Evolutionary conservation across 805 yeast species (phyloP).

Genomic region (Wickerhamiella dianesei): DNA sequence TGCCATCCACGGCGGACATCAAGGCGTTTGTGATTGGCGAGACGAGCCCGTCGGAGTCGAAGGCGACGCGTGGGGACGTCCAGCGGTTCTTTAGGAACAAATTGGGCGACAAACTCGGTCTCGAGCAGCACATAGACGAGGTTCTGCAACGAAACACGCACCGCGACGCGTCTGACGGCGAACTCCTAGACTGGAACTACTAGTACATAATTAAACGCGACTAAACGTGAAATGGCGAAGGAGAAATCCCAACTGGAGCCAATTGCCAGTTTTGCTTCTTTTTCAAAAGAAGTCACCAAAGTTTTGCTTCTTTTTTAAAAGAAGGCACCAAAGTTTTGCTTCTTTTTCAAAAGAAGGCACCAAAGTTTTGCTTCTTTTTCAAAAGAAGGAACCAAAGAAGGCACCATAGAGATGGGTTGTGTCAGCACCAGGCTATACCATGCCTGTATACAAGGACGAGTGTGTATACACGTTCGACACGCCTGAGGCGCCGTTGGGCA

Average conservation of each 20-base stretch:
- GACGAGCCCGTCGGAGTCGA: constrained; percentile 48
- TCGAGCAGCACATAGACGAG: constrained; percentile 43
- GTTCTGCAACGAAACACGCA: constrained; percentile 46
- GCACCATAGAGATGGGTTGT: too few species aligned
- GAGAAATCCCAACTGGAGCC: too few species aligned
- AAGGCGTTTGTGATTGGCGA: constrained; percentile 58
- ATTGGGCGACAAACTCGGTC: constrained; percentile 36
- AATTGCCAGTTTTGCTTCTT: too few species aligned
- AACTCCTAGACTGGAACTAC: constrained; percentile 37
- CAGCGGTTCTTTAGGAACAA: constrained; percentile 40
- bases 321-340: too few species aligned
- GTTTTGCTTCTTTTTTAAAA: too few species aligned
- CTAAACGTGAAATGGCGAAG: too few species aligned
- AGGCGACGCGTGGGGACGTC: constrained; percentile 57
- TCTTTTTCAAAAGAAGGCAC: background rate
- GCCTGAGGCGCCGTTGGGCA: constrained; percentile 39
- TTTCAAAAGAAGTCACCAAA: too few species aligned
- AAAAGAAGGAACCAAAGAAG: too few species aligned
- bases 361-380: background rate
- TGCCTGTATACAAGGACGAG: constrained; percentile 65
- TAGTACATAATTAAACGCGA: too few species aligned
- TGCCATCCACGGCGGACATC: constrained; percentile 61
- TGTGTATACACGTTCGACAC: constrained; percentile 79
- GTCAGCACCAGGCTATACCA: too few species aligned
- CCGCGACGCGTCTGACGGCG: constrained; percentile 31